phyloP scores from a whole-genome alignment of 352 stramenopile species.

The Pythium inflatum region DNA sequence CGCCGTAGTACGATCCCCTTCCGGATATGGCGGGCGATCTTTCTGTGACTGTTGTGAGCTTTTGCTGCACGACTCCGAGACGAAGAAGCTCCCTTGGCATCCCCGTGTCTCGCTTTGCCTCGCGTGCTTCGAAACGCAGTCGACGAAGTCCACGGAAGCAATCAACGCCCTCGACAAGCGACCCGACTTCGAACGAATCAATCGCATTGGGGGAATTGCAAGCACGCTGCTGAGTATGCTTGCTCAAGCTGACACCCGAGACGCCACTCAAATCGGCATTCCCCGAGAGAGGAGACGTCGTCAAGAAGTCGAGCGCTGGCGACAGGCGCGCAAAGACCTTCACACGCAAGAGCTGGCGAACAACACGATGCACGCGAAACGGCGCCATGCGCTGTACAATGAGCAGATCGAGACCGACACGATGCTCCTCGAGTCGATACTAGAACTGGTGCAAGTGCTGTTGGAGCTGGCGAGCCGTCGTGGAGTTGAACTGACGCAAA shows the following conservation, averaged over 20 bases:
- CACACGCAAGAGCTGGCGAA: too few relatives aligned
- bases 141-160: neutral
- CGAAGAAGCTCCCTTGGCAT: neutral
- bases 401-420: neutral
- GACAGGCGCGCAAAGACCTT: too few relatives aligned
- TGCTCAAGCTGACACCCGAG: too few relatives aligned
- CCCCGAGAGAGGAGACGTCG: too few relatives aligned
- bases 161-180: neutral
- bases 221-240: too few relatives aligned
- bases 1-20: neutral
- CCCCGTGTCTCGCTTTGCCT: neutral
- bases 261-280: too few relatives aligned
- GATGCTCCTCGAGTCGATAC: neutral
- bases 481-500: neutral
- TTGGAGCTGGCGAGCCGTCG: neutral
- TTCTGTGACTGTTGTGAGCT: slow-evolving; percentile 1
- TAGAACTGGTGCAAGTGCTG: neutral
- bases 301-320: too few relatives aligned
- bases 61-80: neutral
- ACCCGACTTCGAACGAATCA: neutral
- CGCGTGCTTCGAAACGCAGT: neutral
- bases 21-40: neutral
- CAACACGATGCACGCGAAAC: too few relatives aligned
- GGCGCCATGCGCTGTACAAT: too few relatives aligned
- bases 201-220: neutral